These are phyloP conservation scores for Russula brevipes DNA, from an alignment of 768 basidiomycete species.

Conservation along the genomic window DNA sequence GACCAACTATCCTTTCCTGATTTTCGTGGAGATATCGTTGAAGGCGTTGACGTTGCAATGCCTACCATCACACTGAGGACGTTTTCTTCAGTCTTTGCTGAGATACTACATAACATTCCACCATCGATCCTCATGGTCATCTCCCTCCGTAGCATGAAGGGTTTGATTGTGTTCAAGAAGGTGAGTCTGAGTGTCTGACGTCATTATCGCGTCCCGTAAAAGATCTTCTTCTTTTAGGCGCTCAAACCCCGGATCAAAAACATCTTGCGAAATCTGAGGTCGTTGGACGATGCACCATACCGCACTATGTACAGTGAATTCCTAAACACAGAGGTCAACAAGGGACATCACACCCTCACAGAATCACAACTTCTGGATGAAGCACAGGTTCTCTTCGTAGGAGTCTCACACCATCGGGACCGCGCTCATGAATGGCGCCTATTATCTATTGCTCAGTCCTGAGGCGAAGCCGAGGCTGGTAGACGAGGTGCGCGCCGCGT, in stretches of 20 bases:
- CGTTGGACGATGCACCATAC: constrained; percentile 13
- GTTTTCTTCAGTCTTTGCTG: constrained; percentile 1
- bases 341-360: too few species aligned
- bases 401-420: constrained; percentile 18
- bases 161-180: background rate
- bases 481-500: constrained; percentile 1
- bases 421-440: constrained; percentile 11
- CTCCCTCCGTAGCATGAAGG: background rate
- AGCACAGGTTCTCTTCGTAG: background rate
- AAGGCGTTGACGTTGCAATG: constrained; percentile 32
- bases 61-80: constrained; percentile 25
- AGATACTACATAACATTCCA: constrained; percentile 6
- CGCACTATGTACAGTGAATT: constrained; percentile 17
- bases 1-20: constrained; percentile 33
- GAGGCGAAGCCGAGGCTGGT: constrained; percentile 7
- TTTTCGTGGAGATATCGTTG: constrained; percentile 36
- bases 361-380: too few species aligned
- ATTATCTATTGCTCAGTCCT: constrained; percentile 10
- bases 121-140: background rate
- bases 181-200: background rate
- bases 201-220: too few species aligned
- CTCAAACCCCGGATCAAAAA: background rate
- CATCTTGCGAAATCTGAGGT: constrained; percentile 1
- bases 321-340: background rate
- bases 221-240: background rate